phyloP scores from a whole-genome alignment of 495 filamentous ascomycete genomes.

The Annulohypoxylon nitens region DNA sequence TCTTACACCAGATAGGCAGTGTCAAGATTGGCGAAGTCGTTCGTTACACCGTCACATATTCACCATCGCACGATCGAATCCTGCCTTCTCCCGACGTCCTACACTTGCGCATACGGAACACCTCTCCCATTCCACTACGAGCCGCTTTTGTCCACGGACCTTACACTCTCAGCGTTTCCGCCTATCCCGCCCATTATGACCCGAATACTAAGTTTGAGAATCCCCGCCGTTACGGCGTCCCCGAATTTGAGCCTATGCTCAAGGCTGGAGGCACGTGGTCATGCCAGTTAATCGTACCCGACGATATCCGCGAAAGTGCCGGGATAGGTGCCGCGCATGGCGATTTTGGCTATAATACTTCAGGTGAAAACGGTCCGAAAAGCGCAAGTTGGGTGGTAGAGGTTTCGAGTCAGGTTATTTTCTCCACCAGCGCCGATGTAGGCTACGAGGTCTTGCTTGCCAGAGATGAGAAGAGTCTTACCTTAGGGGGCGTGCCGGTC shows the following conservation, averaged over 20 bases:
- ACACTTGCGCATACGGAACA: slow-evolving; percentile 89
- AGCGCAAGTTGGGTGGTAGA: slow-evolving; percentile 91
- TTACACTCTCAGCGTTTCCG: slow-evolving; percentile 88
- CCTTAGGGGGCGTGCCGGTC: slow-evolving; percentile 68
- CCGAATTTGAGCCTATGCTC: slow-evolving; percentile 94
- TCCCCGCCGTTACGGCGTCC: slow-evolving; percentile 72
- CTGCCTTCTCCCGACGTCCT: slow-evolving; percentile 83
- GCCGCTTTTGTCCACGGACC: slow-evolving; percentile 97
- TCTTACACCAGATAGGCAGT: slow-evolving; percentile 87
- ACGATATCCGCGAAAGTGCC: slow-evolving; percentile 71
- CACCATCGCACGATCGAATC: slow-evolving; percentile 86
- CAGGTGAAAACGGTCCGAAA: slow-evolving; percentile 53
- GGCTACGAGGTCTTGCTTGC: slow-evolving; percentile 89
- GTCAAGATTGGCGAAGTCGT: slow-evolving; percentile 94
- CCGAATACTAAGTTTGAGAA: slow-evolving; percentile 79
- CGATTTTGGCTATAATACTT: slow-evolving; percentile 52
- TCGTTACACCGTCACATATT: slow-evolving; percentile 93
- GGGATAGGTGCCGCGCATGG: slow-evolving; percentile 54
- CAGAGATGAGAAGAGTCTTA: slow-evolving; percentile 85
- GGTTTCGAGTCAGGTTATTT: slow-evolving; percentile 90
- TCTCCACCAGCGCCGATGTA: slow-evolving; percentile 88
- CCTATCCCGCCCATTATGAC: slow-evolving; percentile 83
- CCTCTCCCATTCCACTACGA: slow-evolving; percentile 88
- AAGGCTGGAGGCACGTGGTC: slow-evolving; percentile 92
- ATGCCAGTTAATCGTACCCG: slow-evolving; percentile 80